Conservation (phyloP, 805 yeast species). For the Candida sonorensis region DNA sequence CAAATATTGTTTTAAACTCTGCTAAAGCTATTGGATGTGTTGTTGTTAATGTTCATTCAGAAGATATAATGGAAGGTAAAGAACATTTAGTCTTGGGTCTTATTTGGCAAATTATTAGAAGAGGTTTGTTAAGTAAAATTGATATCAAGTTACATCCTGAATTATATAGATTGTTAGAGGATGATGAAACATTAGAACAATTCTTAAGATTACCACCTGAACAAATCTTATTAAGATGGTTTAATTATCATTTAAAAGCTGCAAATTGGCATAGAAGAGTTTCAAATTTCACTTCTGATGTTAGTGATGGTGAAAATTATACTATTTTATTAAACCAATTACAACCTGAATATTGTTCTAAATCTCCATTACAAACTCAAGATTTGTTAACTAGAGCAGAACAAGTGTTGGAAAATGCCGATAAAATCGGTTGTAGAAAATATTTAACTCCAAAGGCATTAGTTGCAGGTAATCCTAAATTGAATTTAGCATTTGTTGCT, state of each 20-base stretch:
- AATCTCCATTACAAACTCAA: slow-evolving; percentile 69
- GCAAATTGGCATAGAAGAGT: slow-evolving; percentile 89
- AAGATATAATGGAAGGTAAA: slow-evolving; percentile 87
- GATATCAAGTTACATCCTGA: slow-evolving; percentile 97
- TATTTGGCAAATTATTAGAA: slow-evolving; percentile 95
- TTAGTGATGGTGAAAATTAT: slow-evolving; percentile 92
- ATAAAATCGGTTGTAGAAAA: slow-evolving; percentile 85
- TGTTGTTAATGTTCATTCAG: slow-evolving; percentile 95
- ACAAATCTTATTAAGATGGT: slow-evolving; percentile 94
- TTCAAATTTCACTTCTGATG: slow-evolving; percentile 77
- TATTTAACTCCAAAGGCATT: slow-evolving; percentile 89
- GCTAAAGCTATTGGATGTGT: slow-evolving; percentile 99
- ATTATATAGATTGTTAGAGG: slow-evolving; percentile 87
- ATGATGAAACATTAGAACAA: slow-evolving; percentile 95
- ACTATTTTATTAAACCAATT: slow-evolving; percentile 85
- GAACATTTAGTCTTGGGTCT: slow-evolving; percentile 87
- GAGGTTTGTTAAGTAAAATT: slow-evolving; percentile 90
- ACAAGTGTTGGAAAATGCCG: slow-evolving; percentile 79
- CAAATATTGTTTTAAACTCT: slow-evolving; percentile 94
- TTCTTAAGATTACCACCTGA: slow-evolving; percentile 96
- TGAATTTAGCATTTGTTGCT: slow-evolving; percentile 95
- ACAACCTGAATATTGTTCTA: slow-evolving; percentile 76
- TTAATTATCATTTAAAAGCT: slow-evolving; percentile 90
- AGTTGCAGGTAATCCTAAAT: slow-evolving; percentile 93
- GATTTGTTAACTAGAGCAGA: slow-evolving; percentile 82